phyloP scores from a whole-genome alignment of 108 stramenopile species.

The Mediolabrus comicus region DNA sequence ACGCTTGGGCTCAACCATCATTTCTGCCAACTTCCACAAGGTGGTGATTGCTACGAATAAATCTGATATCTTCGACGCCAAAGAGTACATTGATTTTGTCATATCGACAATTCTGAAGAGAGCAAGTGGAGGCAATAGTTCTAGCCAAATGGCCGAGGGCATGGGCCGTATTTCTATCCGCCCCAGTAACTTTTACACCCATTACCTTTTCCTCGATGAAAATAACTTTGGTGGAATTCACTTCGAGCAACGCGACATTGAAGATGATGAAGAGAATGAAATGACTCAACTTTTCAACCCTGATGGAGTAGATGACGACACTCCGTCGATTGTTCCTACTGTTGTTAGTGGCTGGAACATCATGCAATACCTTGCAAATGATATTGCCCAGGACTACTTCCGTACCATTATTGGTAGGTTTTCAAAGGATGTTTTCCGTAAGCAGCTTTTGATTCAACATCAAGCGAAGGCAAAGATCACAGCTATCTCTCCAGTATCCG shows the following conservation, averaged over 20 bases:
- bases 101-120: slow-evolving; percentile 75
- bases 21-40: slow-evolving; percentile 88
- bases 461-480: slow-evolving; percentile 22
- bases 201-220: slow-evolving; percentile 91
- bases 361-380: slow-evolving; percentile 78
- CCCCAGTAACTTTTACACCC: slow-evolving; percentile 69
- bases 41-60: slow-evolving; percentile 95
- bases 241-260: slow-evolving; percentile 60
- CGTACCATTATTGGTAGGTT: slow-evolving; percentile 78
- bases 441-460: slow-evolving; percentile 65
- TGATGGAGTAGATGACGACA: slow-evolving; percentile 6
- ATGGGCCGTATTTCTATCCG: slow-evolving; percentile 68
- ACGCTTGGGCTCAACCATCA: slow-evolving; percentile 91
- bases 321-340: slow-evolving; percentile 58
- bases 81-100: slow-evolving; percentile 93
- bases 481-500: slow-evolving; percentile 36
- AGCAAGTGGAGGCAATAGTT: slow-evolving; percentile 34
- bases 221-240: slow-evolving; percentile 94
- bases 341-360: slow-evolving; percentile 89
- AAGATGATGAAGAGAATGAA: slow-evolving; percentile 55
- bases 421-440: slow-evolving; percentile 73
- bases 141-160: slow-evolving; percentile 43
- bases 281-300: slow-evolving; percentile 34
- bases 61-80: slow-evolving; percentile 71
- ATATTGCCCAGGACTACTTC: slow-evolving; percentile 85